phyloP scores from a whole-genome alignment of 139 green algal genomes.

The Zygnema cylindricum region DNA sequence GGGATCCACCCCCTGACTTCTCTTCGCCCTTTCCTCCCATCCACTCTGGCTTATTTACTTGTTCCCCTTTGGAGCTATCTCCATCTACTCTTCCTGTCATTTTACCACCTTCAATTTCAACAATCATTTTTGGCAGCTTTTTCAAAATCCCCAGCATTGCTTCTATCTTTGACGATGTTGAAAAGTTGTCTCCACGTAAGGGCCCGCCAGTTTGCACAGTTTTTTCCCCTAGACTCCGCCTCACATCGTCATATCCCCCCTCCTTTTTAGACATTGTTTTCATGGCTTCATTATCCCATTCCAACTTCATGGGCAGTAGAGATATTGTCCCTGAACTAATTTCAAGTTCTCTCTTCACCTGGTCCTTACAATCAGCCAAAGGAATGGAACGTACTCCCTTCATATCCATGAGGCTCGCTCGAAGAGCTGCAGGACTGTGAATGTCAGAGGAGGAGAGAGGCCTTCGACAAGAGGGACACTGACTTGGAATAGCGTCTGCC shows the following conservation, averaged over 20 bases:
- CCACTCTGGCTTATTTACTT: conserved; percentile 6
- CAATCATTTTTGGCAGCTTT: conserved; percentile 61
- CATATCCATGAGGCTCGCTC: conserved; percentile 20
- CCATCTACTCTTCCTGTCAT: conserved; percentile 6
- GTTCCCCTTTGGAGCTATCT: neutral
- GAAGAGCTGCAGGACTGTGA: conserved; percentile 18
- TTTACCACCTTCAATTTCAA: conserved; percentile 23
- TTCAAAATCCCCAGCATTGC: conserved; percentile 65
- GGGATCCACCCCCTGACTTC: neutral
- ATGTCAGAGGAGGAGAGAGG: conserved; percentile 18
- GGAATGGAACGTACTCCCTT: too few relatives aligned
- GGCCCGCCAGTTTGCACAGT: neutral
- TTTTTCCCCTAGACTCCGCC: neutral
- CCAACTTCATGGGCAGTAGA: neutral
- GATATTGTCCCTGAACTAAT: neutral
- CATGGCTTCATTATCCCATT: too few relatives aligned
- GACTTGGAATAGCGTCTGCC: neutral
- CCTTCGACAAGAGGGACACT: conserved; percentile 25
- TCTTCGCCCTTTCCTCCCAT: conserved; percentile 20
- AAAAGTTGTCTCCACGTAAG: neutral
- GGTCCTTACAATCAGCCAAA: too few relatives aligned
- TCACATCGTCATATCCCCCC: neutral
- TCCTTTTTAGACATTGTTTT: conserved; percentile 20
- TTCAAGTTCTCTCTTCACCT: neutral
- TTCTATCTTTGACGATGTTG: conserved; percentile 51